These are phyloP conservation scores for Luvunga scandens DNA, from an alignment of 345 rosid genomes.

Conservation along the genomic window DNA sequence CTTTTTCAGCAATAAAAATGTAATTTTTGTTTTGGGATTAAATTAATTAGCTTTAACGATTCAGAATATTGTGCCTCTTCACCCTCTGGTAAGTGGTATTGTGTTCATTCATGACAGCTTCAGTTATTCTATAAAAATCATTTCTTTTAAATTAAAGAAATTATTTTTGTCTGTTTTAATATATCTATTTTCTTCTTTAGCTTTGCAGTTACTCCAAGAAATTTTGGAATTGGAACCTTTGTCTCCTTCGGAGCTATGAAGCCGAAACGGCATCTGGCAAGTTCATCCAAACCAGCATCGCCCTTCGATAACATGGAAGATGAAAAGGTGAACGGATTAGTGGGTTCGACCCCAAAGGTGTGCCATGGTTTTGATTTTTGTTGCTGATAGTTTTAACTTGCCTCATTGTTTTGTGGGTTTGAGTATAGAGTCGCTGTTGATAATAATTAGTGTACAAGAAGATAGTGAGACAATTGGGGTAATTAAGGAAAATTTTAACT, in stretches of 20 bases:
- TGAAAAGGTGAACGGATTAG: constrained; percentile 36
- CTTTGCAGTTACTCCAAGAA: constrained; percentile 37
- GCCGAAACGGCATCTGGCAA: constrained; percentile 41
- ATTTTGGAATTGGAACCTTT: constrained; percentile 29
- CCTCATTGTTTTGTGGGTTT: neutral
- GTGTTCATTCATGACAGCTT: neutral
- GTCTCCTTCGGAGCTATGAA: constrained; percentile 31
- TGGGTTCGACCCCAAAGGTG: constrained; percentile 21
- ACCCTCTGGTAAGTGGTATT: neutral
- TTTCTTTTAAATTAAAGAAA: neutral
- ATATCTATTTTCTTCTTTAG: constrained; percentile 22
- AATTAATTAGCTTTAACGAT: neutral
- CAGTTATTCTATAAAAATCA: neutral
- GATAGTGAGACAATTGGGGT: neutral
- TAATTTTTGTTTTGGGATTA: neutral
- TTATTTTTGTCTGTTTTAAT: neutral
- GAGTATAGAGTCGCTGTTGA: neutral
- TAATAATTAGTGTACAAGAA: neutral
- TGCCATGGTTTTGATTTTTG: neutral
- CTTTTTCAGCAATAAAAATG: neutral
- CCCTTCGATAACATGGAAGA: constrained; percentile 28
- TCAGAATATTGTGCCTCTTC: neutral
- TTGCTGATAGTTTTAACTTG: neutral
- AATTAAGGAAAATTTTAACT: constrained; percentile 22
- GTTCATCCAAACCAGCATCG: constrained; percentile 22